Base-by-base conservation (phyloP, 176 grass and related monocot species). In the Zizania latifolia region DNA sequence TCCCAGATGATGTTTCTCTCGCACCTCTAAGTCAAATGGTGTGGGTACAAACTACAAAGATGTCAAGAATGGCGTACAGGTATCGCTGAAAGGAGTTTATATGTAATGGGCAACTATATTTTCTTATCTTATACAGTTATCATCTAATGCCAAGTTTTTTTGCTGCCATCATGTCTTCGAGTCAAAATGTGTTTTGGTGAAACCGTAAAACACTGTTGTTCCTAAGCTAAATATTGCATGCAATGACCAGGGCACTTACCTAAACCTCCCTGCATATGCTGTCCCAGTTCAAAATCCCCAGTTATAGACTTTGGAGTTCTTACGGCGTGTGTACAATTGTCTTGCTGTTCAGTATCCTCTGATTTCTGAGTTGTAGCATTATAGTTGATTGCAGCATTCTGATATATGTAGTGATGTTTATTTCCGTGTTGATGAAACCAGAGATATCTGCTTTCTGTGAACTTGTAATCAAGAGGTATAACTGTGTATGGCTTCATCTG, bases 61-160 rank as follows among this genome's bases (percentile, higher is more conserved):
- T 66, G 48, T 34, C 30, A 59, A 69, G 50, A 54, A 38, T 51
- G 50, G 9, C 22, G 8, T 53, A 8, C 11, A 8, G 8, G 0
- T 64, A 46, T 67, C 2, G 10, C 56, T 34, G 34, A 63, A 81
- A 66, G 58, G 29, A 78, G 16, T 39, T 55, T 26, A 45, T 62
- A 5, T 81, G 71, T 43, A 70, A 34, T 41, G 29, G 21, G 43
- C 22, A 70, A 63, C 68, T 70, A 61, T 34, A 23, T 73, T 27
- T 48, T 65, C 16, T 35, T 70, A 31, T 41, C 54, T 33, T 32
- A 8, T 43, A 30, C 15, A 57, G 5, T 31, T 22, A 17, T 37
- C 15, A 63, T 62, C 36, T 50, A 62, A 9, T 70, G 21, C 1
- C 13, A 13, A 6, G 16, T 27, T 67, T 23, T 72, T 4, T 38